These are phyloP conservation scores for Apiospora hydei DNA, from an alignment of 2,329 filamentous ascomycete genomes.

Conservation along the genomic window DNA sequence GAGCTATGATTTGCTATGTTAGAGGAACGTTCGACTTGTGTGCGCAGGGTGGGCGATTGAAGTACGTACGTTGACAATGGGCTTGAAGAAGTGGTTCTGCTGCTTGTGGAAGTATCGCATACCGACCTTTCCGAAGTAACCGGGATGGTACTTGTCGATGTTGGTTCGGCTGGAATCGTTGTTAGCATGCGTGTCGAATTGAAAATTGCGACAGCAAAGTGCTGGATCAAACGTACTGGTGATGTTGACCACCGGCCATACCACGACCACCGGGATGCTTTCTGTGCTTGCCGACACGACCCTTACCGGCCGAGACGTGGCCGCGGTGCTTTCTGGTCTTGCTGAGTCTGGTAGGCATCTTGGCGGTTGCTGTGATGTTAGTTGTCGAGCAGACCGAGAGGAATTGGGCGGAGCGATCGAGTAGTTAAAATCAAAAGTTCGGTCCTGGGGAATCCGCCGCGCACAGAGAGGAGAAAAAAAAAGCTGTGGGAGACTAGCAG, in stretches of 20 bases:
- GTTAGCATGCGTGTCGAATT: background rate
- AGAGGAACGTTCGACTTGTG: background rate
- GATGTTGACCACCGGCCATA: constrained; percentile 89
- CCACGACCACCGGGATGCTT: constrained; percentile 86
- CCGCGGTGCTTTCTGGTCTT: constrained; percentile 89
- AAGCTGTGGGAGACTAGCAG: constrained; percentile 15
- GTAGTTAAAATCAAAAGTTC: constrained; percentile 18
- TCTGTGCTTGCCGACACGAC: constrained; percentile 98
- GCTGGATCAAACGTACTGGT: background rate
- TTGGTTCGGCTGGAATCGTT: constrained; percentile 78
- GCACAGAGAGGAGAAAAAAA: constrained; percentile 17
- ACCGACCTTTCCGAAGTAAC: constrained; percentile 72
- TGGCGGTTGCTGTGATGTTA: constrained; percentile 47
- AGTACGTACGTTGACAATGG: constrained; percentile 98
- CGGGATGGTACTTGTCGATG: constrained; percentile 83
- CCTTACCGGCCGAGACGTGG: constrained; percentile 97
- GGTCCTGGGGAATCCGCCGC: constrained; percentile 2
- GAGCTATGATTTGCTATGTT: constrained; percentile 90
- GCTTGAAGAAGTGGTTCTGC: constrained; percentile 97
- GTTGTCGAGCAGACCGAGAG: constrained; percentile 16
- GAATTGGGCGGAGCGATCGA: constrained; percentile 16
- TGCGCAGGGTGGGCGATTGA: constrained; percentile 54
- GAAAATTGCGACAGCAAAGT: background rate
- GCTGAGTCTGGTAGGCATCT: constrained; percentile 77
- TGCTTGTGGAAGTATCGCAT: constrained; percentile 97